Base-by-base conservation (phyloP, 306 rosid genomes). In the Inga oerstediana region DNA sequence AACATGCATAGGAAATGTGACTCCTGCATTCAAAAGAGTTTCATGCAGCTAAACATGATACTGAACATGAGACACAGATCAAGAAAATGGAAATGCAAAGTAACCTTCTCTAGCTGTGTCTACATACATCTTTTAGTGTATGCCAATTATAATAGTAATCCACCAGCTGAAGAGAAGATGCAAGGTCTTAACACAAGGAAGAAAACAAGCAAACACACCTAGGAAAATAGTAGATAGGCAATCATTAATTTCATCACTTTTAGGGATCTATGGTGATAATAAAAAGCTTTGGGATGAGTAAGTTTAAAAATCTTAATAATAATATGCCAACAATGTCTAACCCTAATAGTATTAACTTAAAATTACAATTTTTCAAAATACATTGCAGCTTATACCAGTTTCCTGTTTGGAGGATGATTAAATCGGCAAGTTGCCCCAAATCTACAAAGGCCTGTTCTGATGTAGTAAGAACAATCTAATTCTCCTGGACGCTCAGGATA, bases 341-440 rank as follows among this genome's bases (percentile, higher is more conserved):
- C 75, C 32, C 75, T 24, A n/a, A 30, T 35, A 54, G 34, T 45
- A 73, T 48, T 32, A 56, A 74, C 32, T 51, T 70, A 69, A 58
- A 75, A 81, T 61, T 35, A 76, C 61, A 70, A 72, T 22, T 73
- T 78, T 39, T 76, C 34, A 19, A 81, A 76, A 59, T 79, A 81
- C 34, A 85, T 37, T 79, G 75, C 69, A 84, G 86, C 73, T 78
- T 78, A 84, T 92, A 95, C 99, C 98, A 95, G 92, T 84, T 89
- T 94, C 86, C 99, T 88, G 84, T 95, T 93, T 52, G 98, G 99
- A 48, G 99, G 99, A 79, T 95, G 99, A 87, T 95, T 95, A 83
- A 93, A 95, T 81, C 97, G 91, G 85, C 99, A 95, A 54, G 99
- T 92, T n/a, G 88, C 89, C 45, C 99, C 99, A 84, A 95, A 95